phyloP scores from a whole-genome alignment of 306 rosid species.

The Delonix regia region DNA sequence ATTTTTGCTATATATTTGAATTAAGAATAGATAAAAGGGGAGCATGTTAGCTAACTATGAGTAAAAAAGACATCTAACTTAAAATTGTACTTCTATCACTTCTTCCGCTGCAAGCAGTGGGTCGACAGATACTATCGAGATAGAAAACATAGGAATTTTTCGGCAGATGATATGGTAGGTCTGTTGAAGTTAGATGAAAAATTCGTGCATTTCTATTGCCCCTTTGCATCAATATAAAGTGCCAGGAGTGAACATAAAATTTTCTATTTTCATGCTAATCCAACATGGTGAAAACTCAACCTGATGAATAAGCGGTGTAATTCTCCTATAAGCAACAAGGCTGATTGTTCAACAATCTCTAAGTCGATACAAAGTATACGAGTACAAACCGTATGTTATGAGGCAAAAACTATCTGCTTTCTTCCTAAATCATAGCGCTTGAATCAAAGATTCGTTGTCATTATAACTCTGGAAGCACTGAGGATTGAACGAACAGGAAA shows the following conservation, averaged over 20 bases:
- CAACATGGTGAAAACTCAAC: not conserved
- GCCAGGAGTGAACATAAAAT: not conserved
- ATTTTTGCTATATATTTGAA: no score
- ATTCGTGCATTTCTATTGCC: no score
- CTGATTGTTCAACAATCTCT: not conserved
- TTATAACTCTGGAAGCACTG: not conserved
- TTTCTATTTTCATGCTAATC: not conserved
- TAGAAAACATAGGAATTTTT: no score
- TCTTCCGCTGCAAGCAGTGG: no score
- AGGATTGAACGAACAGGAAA: conserved; percentile 17
- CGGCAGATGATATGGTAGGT: no score
- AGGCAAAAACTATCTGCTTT: not conserved
- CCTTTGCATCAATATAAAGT: not conserved
- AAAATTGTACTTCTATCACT: no score
- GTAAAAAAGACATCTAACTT: no score
- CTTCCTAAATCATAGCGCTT: not conserved
- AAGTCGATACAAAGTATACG: not conserved
- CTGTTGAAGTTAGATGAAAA: no score
- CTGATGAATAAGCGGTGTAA: not conserved
- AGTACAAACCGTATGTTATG: not conserved
- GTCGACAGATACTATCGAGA: no score
- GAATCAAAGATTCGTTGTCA: not conserved
- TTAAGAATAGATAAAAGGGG: no score
- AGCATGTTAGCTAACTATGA: no score
- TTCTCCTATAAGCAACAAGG: not conserved